Percentiles rank a stretch among this genome's conserved stretches.
Evolutionary conservation across 805 yeast species (phyloP).

Genomic region (Yarrowia sp.): DNA sequence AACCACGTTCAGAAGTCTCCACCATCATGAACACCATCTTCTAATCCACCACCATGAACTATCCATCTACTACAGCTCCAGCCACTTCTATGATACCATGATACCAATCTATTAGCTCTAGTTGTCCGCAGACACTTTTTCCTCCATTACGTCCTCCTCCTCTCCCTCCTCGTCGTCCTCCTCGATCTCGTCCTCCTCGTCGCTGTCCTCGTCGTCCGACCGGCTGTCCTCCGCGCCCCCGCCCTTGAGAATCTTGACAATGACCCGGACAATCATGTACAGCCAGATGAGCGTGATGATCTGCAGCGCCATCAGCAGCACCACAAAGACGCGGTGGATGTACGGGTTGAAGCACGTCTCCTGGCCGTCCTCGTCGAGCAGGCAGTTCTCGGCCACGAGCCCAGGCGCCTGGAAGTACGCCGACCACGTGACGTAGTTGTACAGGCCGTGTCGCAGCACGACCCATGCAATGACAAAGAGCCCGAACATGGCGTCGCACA

Average conservation of each 20-base stretch:
- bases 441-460: slow-evolving; percentile 66
- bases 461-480: slow-evolving; percentile 70
- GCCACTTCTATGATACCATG: no score
- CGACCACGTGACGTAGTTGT: slow-evolving; percentile 63
- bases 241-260: slow-evolving; percentile 66
- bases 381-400: slow-evolving; percentile 41
- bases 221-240: slow-evolving; percentile 81
- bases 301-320: slow-evolving; percentile 64
- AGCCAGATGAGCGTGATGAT: slow-evolving; percentile 69
- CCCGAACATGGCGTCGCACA: slow-evolving; percentile 69
- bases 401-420: slow-evolving; percentile 48
- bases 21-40: no score
- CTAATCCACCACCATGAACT: no score
- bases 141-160: slow-evolving; percentile 5
- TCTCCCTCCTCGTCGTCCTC: slow-evolving; percentile 10
- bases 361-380: slow-evolving; percentile 32
- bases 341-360: slow-evolving; percentile 39
- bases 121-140: neutral
- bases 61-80: no score
- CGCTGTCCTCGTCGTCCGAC: slow-evolving; percentile 69
- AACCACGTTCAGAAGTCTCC: no score
- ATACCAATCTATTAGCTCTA: slow-evolving; percentile 13
- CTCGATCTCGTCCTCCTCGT: slow-evolving; percentile 21
- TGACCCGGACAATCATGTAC: slow-evolving; percentile 67
- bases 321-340: slow-evolving; percentile 47